Conservation (phyloP, 148 eudicot genomes). For the Simmondsia chinensis region DNA sequence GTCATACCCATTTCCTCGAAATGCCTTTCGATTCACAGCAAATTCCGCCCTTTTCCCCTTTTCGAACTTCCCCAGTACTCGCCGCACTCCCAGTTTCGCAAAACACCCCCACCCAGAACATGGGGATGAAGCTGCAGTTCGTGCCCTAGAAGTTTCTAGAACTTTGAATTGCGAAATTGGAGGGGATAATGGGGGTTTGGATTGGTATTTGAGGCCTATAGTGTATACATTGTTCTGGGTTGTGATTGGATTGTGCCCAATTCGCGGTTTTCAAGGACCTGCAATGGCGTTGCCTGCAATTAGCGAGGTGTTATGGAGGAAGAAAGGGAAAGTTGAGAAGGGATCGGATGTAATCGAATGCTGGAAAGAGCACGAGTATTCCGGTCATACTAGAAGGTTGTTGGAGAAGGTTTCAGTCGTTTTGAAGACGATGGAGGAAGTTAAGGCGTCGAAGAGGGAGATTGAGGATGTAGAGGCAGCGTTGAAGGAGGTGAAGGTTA, state of each 20-base stretch:
- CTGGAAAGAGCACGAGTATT: slow-evolving; percentile 43
- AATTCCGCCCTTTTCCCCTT: no score
- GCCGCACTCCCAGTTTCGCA: no score
- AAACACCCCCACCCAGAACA: no score
- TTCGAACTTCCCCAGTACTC: no score
- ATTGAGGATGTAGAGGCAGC: slow-evolving; percentile 27
- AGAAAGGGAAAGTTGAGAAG: slow-evolving; percentile 17
- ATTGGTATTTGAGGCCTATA: slow-evolving; percentile 30
- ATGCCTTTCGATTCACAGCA: no score
- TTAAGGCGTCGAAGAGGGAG: slow-evolving; percentile 25
- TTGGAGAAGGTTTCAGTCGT: slow-evolving; percentile 37
- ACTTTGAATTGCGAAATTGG: slow-evolving; percentile 1
- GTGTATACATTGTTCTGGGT: slow-evolving; percentile 37
- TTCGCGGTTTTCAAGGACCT: slow-evolving; percentile 28
- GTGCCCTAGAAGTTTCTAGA: background rate
- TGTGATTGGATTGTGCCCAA: slow-evolving; percentile 42
- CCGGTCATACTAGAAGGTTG: slow-evolving; percentile 36
- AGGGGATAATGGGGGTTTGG: slow-evolving; percentile 10
- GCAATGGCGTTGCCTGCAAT: slow-evolving; percentile 36
- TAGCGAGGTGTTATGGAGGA: slow-evolving; percentile 23
- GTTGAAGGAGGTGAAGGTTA: slow-evolving; percentile 43
- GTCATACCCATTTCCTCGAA: no score
- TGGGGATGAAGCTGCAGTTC: no score
- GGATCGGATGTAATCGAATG: slow-evolving; percentile 14
- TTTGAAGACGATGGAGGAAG: slow-evolving; percentile 43